Evolutionary conservation across 1,284 basidiomycete genomes (phyloP), one percentile per base, ranked within the genome.

Genomic region (Fomitopsis pinicola): DNA sequence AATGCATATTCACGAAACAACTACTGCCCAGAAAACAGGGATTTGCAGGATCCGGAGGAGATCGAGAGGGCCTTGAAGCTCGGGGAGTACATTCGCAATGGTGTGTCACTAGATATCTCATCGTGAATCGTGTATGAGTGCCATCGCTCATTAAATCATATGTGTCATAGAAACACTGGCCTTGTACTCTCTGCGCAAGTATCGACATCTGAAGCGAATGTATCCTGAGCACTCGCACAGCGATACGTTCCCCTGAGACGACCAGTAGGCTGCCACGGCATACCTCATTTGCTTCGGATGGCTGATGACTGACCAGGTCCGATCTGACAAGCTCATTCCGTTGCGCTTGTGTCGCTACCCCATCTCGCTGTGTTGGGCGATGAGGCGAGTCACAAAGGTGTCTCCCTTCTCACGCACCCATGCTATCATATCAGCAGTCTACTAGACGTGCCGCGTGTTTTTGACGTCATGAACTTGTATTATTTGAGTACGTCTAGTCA

Each of bases 41-140:
- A 82, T 66, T 75, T 93, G 61, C 87, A 81, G 10, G 85, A 92
- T 70, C 82, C 82, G 42, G 81, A 82, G 44, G 87, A 92, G 65
- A 89, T 95, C 59, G 89, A 94, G 75, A 86, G 83, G 64, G 91
- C 92, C 2, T 78, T 95, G 56, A 85, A 84, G 60, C 77, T 95
- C 42, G 92, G 87, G 9, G 92, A 94, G 73, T 94, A 93, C 69
- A 94, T 96, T 72, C 93, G 91, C 76, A 93, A 92, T 71, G 94
- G 94, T 92, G 66, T 64, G 85, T 71, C 15, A 33, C 15, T 28
- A 42, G 9, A 63, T 42, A 38, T 38, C 15, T 38, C 35, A 22
- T 22, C 52, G 30, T 26, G 28, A 28, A 22, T 22, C 52, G 30
- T 26, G 28, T 55, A 40, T 45, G 19, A 33, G 3, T 30, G 33